These are phyloP conservation scores for Trichophyton rubrum DNA, from an alignment of 2,329 filamentous ascomycete species.

Conservation along the genomic window DNA sequence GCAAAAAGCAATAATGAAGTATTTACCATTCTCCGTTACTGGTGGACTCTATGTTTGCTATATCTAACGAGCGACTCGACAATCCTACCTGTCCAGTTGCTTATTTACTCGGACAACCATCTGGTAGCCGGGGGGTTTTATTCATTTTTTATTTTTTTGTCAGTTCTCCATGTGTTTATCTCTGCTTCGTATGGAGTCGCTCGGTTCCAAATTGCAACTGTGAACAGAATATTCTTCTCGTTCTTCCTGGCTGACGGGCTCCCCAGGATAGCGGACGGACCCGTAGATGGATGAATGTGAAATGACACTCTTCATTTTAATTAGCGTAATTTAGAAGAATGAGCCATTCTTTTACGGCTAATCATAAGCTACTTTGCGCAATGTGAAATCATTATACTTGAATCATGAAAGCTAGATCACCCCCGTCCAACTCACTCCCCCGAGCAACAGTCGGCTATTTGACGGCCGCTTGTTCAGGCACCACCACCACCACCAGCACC, in stretches of 20 bases:
- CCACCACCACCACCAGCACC: conserved; percentile 1
- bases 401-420: background rate
- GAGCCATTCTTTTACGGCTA: background rate
- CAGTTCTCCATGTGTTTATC: background rate
- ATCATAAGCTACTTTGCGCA: no score
- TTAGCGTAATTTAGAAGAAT: background rate
- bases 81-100: background rate
- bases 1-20: conserved; percentile 61
- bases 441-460: background rate
- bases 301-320: background rate
- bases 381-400: no score
- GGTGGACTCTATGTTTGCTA: background rate
- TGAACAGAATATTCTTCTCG: background rate
- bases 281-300: background rate
- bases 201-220: background rate
- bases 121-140: background rate
- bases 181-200: background rate
- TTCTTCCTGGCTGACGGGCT: background rate
- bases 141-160: background rate
- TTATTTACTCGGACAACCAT: background rate
- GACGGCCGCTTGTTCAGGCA: background rate
- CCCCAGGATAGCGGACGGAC: background rate
- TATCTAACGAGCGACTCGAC: background rate
- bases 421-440: background rate
- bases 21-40: background rate